Evolutionary conservation across 805 yeast genomes (phyloP), one percentile per base, ranked within the genome.

Genomic region (Saturnispora saitoi): DNA sequence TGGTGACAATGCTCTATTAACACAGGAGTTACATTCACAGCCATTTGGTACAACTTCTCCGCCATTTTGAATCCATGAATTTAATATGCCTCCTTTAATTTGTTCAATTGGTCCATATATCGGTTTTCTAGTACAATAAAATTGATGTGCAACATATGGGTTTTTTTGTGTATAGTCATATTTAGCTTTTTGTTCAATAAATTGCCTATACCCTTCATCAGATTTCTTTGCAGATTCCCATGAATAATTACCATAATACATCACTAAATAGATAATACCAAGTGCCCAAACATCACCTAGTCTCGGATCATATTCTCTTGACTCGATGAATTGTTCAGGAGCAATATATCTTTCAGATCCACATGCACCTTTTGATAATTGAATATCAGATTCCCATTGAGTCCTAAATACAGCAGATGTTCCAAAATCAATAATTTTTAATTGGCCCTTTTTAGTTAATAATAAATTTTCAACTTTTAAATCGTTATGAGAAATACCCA

Each of bases 401-500:
- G 95, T 88, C 54, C 86, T 79, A 64, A 90, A 86, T 30, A 93
- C 95, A 51, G 86, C 90, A 43, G 95, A 83, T 43, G 91, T 87
- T 26, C 97, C 97, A 64, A 90, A 90, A 63, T 90, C 97, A 38
- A 87, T 77, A 46, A 83, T 80, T 59, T 81, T 83, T 50, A 82
- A 70, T 47, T 77, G 72, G 9, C 95, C 93, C 51, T 71, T 68
- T 15, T 77, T 72, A 7, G 86, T 81, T 42, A 90, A 68, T 34
- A 90, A 63, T 26, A 90, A 70, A 63, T 90, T 90, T 60, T 90
- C 97, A 11, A 95, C 89, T 65, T 90, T 90, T 52, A 90, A 70
- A 61, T 90, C 97, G 60, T 96, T 85, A 64, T 90, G 97, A 0
- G 96, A 91, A 29, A 90, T 91, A 31, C 97, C 97, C 65, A 83